Evolutionary conservation across 345 rosid species (phyloP).

Genomic region (Iberis pinnata): DNA sequence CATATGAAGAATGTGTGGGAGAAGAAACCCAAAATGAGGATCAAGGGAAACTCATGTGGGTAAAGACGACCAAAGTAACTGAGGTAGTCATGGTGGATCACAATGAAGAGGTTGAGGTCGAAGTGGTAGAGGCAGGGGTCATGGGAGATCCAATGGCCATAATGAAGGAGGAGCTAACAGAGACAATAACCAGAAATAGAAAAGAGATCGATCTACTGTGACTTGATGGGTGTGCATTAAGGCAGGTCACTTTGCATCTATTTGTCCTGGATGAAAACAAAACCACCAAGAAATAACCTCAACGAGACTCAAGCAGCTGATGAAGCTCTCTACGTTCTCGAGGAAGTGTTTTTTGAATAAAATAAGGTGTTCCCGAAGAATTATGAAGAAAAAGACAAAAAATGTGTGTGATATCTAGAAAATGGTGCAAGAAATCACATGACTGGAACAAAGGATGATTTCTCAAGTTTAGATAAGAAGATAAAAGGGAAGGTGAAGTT

Average conservation of each 20-base stretch:
- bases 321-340: neutral
- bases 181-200: neutral
- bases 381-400: too few species aligned
- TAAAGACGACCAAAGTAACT: neutral
- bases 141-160: neutral
- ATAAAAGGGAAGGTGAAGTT: neutral
- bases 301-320: neutral
- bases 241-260: too few species aligned
- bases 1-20: neutral
- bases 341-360: neutral
- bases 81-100: neutral
- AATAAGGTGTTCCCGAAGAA: too few species aligned
- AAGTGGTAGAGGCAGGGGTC: neutral
- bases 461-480: neutral
- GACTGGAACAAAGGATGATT: neutral
- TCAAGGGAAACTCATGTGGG: neutral
- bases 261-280: neutral
- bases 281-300: neutral
- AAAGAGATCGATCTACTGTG: too few species aligned
- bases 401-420: neutral
- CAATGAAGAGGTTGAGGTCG: neutral
- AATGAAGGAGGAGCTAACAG: neutral
- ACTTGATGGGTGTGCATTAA: too few species aligned
- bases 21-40: neutral
- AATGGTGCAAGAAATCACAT: slow-evolving; percentile 1